A percentile compares a stretch with the other conserved stretches of the same genome.
Evolutionary conservation across 352 stramenopile genomes (phyloP).

Genomic region (Phytophthora vignae): DNA sequence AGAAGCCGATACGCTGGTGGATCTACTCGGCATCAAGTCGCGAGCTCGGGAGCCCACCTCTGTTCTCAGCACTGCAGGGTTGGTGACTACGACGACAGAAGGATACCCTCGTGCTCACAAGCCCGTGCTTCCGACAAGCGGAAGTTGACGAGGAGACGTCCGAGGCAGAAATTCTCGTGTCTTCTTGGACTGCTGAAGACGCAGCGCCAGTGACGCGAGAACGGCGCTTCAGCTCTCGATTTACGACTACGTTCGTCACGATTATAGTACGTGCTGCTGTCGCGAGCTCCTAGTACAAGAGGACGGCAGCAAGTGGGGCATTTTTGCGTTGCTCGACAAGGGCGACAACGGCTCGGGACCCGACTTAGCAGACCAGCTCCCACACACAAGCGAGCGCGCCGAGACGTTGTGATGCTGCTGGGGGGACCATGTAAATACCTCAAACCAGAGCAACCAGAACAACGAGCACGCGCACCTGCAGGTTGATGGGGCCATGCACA

Average conservation of each 20-base stretch:
- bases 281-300: conserved; percentile 49
- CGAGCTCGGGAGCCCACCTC: conserved; percentile 52
- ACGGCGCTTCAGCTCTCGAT: conserved; percentile 37
- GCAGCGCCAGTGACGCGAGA: neutral
- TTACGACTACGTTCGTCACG: conserved; percentile 51
- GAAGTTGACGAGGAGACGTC: conserved; percentile 4
- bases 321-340: conserved; percentile 58
- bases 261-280: conserved; percentile 38
- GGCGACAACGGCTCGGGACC: conserved; percentile 56
- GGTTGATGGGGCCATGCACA: neutral
- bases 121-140: conserved; percentile 8
- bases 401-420: neutral
- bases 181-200: conserved; percentile 39
- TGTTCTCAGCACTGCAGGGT: conserved; percentile 47
- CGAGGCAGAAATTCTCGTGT: conserved; percentile 41
- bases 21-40: conserved; percentile 20
- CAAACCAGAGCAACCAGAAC: neutral
- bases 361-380: conserved; percentile 54
- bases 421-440: too few relatives aligned
- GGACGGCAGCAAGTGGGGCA: conserved; percentile 43
- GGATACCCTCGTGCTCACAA: conserved; percentile 22
- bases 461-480: conserved; percentile 37
- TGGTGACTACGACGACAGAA: conserved; percentile 44
- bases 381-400: conserved; percentile 35
- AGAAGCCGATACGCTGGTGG: neutral